Evolutionary conservation across 208 protist species (phyloP).

Genomic region (Porcisia deanei): DNA sequence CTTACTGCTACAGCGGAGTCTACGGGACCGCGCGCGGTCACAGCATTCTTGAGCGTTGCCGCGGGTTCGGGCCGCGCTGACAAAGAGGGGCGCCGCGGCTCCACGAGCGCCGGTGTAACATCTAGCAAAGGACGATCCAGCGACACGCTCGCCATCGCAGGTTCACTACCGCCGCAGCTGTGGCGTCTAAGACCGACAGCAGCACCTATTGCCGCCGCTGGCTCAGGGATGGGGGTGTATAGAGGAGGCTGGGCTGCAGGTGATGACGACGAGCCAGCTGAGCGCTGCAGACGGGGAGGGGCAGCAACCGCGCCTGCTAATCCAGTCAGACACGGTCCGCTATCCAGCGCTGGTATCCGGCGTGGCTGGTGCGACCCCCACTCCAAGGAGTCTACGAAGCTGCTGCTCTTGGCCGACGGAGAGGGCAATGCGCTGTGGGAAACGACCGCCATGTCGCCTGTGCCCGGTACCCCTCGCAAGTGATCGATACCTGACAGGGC

Average conservation of each 20-base stretch:
- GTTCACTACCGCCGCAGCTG: slow-evolving; percentile 3
- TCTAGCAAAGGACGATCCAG: background rate
- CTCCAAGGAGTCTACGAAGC: background rate
- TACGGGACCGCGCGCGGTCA: background rate
- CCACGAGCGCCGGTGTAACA: slow-evolving; percentile 9
- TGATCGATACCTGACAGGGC: background rate
- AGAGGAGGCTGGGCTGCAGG: slow-evolving; percentile 3
- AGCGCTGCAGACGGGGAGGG: slow-evolving; percentile 49
- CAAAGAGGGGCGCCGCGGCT: slow-evolving; percentile 26
- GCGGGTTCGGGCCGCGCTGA: slow-evolving; percentile 2
- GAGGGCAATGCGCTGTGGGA: background rate
- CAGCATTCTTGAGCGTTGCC: background rate
- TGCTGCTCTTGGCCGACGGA: slow-evolving; percentile 2
- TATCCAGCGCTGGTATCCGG: slow-evolving; percentile 11
- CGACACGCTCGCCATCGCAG: background rate
- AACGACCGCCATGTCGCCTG: background rate
- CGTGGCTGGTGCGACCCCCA: slow-evolving; percentile 23
- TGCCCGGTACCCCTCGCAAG: background rate
- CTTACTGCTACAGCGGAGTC: background rate
- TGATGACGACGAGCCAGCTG: slow-evolving; percentile 14
- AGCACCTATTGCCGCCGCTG: background rate
- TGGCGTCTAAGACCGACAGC: background rate
- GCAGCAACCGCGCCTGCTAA: slow-evolving; percentile 5
- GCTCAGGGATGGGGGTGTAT: background rate
- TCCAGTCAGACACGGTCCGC: slow-evolving; percentile 1